Percentiles rank a stretch among this genome's conserved stretches.
phyloP scores from a whole-genome alignment of 805 yeast species.

The Wickerhamomyces subpelliculosus region DNA sequence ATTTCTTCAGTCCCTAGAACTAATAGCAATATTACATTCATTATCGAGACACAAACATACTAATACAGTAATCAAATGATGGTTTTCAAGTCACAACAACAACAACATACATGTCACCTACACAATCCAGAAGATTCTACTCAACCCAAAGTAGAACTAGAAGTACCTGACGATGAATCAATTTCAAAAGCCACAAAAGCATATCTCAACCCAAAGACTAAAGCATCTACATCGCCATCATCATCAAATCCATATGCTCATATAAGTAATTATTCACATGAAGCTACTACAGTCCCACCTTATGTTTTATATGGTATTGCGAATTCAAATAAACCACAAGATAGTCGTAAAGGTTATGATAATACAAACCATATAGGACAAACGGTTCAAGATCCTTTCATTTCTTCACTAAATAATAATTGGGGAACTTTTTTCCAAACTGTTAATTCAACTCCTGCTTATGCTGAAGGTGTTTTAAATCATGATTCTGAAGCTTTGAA shows the following conservation, averaged over 20 bases:
- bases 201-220: neutral
- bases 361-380: constrained; percentile 2
- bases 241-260: constrained; percentile 10
- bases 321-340: constrained; percentile 15
- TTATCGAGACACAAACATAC: too few species aligned
- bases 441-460: constrained; percentile 36
- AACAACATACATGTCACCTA: too few species aligned
- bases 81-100: neutral
- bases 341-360: constrained; percentile 16
- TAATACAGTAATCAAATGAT: too few species aligned
- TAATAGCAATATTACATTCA: too few species aligned
- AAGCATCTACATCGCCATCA: neutral
- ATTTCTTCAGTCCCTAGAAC: too few species aligned
- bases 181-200: neutral
- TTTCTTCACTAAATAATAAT: constrained; percentile 32
- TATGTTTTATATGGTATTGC: constrained; percentile 53
- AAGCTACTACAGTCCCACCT: constrained; percentile 48
- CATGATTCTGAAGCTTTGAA: constrained; percentile 18
- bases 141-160: neutral
- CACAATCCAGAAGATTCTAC: too few species aligned
- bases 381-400: constrained; percentile 25
- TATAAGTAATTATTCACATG: constrained; percentile 28
- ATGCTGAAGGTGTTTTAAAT: constrained; percentile 17
- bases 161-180: neutral
- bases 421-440: constrained; percentile 48